These are phyloP conservation scores for Dimargaris cristalligena DNA, from an alignment of 192 early-diverging fungal species.

Conservation along the genomic window DNA sequence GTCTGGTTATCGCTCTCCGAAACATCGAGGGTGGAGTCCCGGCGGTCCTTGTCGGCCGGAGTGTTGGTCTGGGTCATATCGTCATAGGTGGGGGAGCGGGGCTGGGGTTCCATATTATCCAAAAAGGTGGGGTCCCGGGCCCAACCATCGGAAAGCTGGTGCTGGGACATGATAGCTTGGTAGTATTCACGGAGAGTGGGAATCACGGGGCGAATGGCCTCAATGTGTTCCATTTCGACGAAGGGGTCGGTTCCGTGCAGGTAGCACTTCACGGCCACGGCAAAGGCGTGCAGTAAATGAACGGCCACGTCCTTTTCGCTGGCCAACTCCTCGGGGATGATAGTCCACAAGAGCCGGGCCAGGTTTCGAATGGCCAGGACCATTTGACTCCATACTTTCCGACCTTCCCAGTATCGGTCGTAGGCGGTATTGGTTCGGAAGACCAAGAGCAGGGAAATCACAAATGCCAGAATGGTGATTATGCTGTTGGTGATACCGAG, in stretches of 20 bases:
- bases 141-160: neutral
- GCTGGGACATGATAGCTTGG: neutral
- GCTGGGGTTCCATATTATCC: neutral
- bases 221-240: neutral
- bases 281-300: constrained; percentile 63
- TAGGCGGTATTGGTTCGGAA: constrained; percentile 44
- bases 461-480: constrained; percentile 29
- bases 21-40: constrained; percentile 12
- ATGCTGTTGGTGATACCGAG: constrained; percentile 20
- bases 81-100: neutral
- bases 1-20: constrained; percentile 11
- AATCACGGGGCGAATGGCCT: constrained; percentile 7
- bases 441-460: constrained; percentile 33
- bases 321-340: constrained; percentile 29
- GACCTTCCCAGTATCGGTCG: constrained; percentile 76
- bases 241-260: constrained; percentile 34
- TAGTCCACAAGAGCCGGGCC: constrained; percentile 61
- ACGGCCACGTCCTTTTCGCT: constrained; percentile 56
- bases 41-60: constrained; percentile 11
- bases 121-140: neutral
- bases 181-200: constrained; percentile 4
- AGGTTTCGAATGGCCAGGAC: constrained; percentile 53
- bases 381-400: constrained; percentile 62
- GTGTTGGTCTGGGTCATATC: neutral
- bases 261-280: constrained; percentile 66